Conservation (phyloP, 371 early-diverging fungal genomes). For the Sporodiniella umbellata region DNA sequence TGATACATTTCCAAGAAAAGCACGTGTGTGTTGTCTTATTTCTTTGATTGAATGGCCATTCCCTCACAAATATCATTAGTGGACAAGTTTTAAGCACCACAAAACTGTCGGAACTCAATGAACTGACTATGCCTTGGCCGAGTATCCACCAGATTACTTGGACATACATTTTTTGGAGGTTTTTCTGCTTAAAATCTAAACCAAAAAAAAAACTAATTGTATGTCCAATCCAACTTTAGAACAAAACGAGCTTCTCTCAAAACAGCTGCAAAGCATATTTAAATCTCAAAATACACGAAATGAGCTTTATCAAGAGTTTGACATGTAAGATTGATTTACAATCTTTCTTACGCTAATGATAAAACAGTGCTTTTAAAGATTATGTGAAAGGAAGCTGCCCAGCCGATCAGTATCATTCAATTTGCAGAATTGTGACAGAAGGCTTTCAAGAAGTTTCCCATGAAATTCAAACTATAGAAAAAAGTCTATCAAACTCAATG, state of each 20-base stretch:
- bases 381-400: constrained; percentile 34
- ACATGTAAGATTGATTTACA: constrained; percentile 23
- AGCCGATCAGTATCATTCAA: constrained; percentile 40
- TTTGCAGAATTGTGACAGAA: constrained; percentile 43
- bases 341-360: background rate
- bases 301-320: constrained; percentile 40
- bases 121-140: no score
- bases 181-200: no score
- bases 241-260: constrained; percentile 11
- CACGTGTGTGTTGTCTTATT: no score
- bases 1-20: no score
- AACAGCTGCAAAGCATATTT: constrained; percentile 24
- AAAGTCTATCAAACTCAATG: constrained; percentile 13
- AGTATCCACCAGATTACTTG: no score
- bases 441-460: constrained; percentile 46
- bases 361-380: constrained; percentile 41
- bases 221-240: constrained; percentile 7
- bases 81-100: no score
- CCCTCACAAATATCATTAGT: no score
- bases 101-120: no score
- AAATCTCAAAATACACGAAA: constrained; percentile 41
- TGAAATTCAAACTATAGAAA: constrained; percentile 39
- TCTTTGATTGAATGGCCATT: no score
- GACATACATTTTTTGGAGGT: no score
- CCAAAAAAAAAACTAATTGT: no score